phyloP scores from a whole-genome alignment of 805 yeast species.

The Pichia nanzhaoensis region DNA sequence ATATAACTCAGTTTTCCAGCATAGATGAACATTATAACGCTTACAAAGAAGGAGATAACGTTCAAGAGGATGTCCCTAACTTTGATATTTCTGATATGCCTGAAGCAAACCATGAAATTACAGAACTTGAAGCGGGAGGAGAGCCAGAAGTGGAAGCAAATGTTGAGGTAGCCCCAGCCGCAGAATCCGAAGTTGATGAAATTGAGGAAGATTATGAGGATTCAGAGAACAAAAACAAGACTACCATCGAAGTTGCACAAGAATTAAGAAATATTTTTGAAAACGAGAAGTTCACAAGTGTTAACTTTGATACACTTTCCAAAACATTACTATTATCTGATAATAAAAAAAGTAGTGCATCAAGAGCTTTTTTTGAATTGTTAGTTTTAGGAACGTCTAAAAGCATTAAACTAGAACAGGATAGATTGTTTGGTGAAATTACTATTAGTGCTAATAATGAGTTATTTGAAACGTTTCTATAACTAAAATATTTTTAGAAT shows the following conservation, averaged over 20 bases:
- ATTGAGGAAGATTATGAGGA: conserved; percentile 9
- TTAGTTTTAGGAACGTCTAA: conserved; percentile 75
- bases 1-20: too few species aligned
- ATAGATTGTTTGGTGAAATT: conserved; percentile 53
- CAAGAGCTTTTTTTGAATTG: conserved; percentile 73
- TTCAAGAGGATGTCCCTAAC: background rate
- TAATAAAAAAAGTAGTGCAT: conserved; percentile 50
- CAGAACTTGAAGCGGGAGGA: background rate
- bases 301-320: conserved; percentile 12
- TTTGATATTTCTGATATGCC: background rate
- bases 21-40: background rate
- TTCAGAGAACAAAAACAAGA: conserved; percentile 31
- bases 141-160: background rate
- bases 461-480: conserved; percentile 17
- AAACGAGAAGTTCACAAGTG: background rate
- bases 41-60: background rate
- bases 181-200: background rate
- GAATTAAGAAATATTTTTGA: conserved; percentile 30
- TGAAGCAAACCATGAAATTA: background rate
- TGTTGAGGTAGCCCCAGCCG: background rate
- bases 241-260: conserved; percentile 50
- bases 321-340: conserved; percentile 30
- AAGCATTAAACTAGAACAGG: conserved; percentile 58
- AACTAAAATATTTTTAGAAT: too few species aligned
- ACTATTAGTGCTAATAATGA: conserved; percentile 29